These are phyloP conservation scores for Trichoderma erinaceum DNA, from an alignment of 495 filamentous ascomycete species.

Conservation along the genomic window DNA sequence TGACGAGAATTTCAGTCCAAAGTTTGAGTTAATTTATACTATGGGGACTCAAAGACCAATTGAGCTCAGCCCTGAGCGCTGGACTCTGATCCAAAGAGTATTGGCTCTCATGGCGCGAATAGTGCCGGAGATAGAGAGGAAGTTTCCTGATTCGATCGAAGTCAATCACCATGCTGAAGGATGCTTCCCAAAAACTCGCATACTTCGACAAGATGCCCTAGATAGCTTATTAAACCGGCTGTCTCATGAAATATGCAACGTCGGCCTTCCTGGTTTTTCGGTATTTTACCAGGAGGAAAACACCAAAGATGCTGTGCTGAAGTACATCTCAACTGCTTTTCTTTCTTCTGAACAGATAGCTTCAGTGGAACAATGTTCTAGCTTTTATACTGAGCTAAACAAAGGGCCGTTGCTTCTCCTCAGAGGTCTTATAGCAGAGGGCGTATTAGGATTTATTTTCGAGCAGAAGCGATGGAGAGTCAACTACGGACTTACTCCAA, in stretches of 20 bases:
- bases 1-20: slow-evolving; percentile 56
- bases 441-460: slow-evolving; percentile 50
- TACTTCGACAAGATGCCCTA: slow-evolving; percentile 34
- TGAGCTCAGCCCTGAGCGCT: slow-evolving; percentile 54
- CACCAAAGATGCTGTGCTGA: slow-evolving; percentile 33
- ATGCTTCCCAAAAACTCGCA: slow-evolving; percentile 40
- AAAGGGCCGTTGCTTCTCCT: slow-evolving; percentile 47
- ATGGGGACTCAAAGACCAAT: slow-evolving; percentile 51
- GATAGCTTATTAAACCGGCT: slow-evolving; percentile 27
- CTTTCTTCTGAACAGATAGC: slow-evolving; percentile 28
- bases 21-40: slow-evolving; percentile 62
- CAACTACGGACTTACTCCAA: slow-evolving; percentile 54
- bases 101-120: slow-evolving; percentile 37
- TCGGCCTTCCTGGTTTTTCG: slow-evolving; percentile 36
- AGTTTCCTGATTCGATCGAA: slow-evolving; percentile 36
- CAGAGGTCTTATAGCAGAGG: slow-evolving; percentile 53
- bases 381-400: slow-evolving; percentile 32
- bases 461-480: slow-evolving; percentile 59
- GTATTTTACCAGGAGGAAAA: slow-evolving; percentile 32
- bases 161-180: slow-evolving; percentile 24
- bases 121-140: slow-evolving; percentile 21
- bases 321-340: slow-evolving; percentile 37
- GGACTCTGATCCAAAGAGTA: slow-evolving; percentile 52
- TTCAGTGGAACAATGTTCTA: slow-evolving; percentile 29
- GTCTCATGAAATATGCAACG: slow-evolving; percentile 31